Percentiles rank a stretch among this genome's conserved stretches.
These are phyloP conservation scores for Cercospora zeae-maydis DNA, from an alignment of 2,329 filamentous ascomycete species.

Conservation along the genomic window DNA sequence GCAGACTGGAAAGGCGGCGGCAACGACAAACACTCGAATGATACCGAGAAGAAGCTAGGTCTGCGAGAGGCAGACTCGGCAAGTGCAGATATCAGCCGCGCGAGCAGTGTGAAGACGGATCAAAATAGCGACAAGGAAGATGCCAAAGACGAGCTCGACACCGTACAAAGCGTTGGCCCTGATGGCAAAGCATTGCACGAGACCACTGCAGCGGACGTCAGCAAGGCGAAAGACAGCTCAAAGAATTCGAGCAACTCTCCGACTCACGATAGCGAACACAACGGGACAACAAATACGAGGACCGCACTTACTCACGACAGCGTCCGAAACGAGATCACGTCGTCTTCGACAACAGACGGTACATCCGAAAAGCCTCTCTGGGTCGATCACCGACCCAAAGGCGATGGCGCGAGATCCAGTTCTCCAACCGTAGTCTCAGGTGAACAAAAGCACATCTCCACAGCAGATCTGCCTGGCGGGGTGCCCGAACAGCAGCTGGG, in stretches of 20 bases:
- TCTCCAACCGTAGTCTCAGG: conserved; percentile 24
- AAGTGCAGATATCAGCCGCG: conserved; percentile 66
- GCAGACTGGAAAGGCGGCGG: conserved; percentile 74
- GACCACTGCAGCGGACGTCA: not conserved
- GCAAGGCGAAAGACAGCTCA: not conserved
- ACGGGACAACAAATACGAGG: not conserved
- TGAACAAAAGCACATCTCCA: conserved; percentile 33
- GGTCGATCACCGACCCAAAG: not conserved
- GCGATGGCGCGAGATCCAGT: conserved; percentile 20
- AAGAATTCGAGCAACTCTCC: not conserved
- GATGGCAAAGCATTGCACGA: conserved; percentile 15
- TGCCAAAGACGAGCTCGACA: conserved; percentile 27
- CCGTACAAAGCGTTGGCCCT: conserved; percentile 24
- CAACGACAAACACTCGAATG: conserved; percentile 33
- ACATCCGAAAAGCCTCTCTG: conserved; percentile 26
- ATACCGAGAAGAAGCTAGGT: conserved; percentile 62
- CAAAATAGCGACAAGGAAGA: conserved; percentile 25
- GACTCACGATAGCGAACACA: not conserved
- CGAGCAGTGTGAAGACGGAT: conserved; percentile 58
- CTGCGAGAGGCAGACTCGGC: conserved; percentile 61
- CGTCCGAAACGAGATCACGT: not conserved
- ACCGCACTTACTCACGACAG: not conserved
- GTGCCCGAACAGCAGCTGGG: conserved; percentile 41
- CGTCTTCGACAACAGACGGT: conserved; percentile 21
- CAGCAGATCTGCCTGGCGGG: conserved; percentile 43